Evolutionary conservation across 805 yeast genomes (phyloP), one percentile per base, ranked within the genome.

Genomic region (Saturnispora gosingensis): DNA sequence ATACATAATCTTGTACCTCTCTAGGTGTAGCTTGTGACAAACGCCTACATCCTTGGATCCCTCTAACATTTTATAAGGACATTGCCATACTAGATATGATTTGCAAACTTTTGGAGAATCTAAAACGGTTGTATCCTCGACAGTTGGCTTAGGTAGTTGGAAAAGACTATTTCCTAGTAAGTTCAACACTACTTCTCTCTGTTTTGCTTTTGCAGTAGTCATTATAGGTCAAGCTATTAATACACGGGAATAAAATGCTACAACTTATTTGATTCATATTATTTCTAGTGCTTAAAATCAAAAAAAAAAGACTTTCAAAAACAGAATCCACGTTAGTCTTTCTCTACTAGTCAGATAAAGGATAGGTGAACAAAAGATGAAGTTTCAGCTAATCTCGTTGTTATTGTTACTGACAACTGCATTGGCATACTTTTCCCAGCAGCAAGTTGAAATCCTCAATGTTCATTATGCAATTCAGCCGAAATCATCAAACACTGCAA

Each of bases 21-120:
- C 88, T 32, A 81, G 64, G 65, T 90, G 97, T 16, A 83, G 67
- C 57, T 75, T 77, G 0, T 88, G 86, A 63, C 97, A 90, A 53
- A 74, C 73, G 1, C 96, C 96, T 56, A 85, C 67, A 61, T 84
- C 85, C 64, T 88, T 89, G 11, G 96, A 86, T 4, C 88, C 87
- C 15, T 75, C 74, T 61, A 90, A 86, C 45, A 89, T 64, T 56
- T 89, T 96, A 63, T 85, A 83, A 0, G 96, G 91, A 60, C 97
- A 90, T 10, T 78, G 76, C 1, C 93, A 96, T 15, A 88, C 87
- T 15, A 90, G 65, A 63, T 82, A 89, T n/a, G 85, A 72, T 64
- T 85, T 85, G 67, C 97, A 90, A 7, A 88, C 82, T 43, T 78
- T 72, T 16, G 80, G 74, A 50, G 81, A 83, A 34, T 69, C 67